A percentile compares a stretch with the other conserved stretches of the same genome.
phyloP scores from a whole-genome alignment of 2,329 filamentous ascomycete genomes.

The Nigrospora oryzae region DNA sequence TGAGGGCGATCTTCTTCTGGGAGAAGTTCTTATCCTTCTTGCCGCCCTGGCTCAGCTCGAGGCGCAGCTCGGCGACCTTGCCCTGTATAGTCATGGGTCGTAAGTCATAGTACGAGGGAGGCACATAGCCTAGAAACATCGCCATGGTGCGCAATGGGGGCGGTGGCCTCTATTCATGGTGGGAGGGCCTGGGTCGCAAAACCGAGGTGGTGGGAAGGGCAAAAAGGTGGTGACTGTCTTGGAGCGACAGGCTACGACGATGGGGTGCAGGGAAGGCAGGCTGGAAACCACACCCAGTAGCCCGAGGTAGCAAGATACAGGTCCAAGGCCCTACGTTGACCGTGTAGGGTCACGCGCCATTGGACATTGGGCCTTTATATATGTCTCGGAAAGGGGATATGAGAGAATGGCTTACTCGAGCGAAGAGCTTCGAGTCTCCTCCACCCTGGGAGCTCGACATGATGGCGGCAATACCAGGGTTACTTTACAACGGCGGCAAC shows the following conservation, averaged over 20 bases:
- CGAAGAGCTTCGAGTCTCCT: conserved; percentile 99
- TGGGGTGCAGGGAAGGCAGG: too few relatives aligned
- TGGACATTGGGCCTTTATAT: not conserved
- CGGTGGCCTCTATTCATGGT: not conserved
- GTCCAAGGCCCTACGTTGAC: too few relatives aligned
- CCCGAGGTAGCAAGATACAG: too few relatives aligned
- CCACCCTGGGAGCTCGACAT: conserved; percentile 55
- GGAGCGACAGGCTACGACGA: too few relatives aligned
- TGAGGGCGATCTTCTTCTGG: conserved; percentile 93
- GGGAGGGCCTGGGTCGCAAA: not conserved
- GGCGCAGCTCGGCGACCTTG: conserved; percentile 94
- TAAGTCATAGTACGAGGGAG: conserved; percentile 33
- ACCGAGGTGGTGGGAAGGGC: too few relatives aligned
- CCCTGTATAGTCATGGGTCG: conserved; percentile 65
- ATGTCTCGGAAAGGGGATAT: conserved; percentile 6
- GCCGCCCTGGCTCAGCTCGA: conserved; percentile 84
- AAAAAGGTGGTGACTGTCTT: too few relatives aligned
- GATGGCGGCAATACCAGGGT: conserved; percentile 14
- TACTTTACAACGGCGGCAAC: too few relatives aligned
- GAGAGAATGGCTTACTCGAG: conserved; percentile 59
- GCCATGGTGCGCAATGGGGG: conserved; percentile 13
- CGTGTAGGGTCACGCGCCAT: too few relatives aligned
- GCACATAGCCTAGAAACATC: conserved; percentile 48
- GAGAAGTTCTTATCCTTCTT: conserved; percentile 98
- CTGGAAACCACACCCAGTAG: too few relatives aligned